Base-by-base conservation (phyloP, 2,329 filamentous ascomycete genomes). In the Paecilomyces dactylethromorphus region DNA sequence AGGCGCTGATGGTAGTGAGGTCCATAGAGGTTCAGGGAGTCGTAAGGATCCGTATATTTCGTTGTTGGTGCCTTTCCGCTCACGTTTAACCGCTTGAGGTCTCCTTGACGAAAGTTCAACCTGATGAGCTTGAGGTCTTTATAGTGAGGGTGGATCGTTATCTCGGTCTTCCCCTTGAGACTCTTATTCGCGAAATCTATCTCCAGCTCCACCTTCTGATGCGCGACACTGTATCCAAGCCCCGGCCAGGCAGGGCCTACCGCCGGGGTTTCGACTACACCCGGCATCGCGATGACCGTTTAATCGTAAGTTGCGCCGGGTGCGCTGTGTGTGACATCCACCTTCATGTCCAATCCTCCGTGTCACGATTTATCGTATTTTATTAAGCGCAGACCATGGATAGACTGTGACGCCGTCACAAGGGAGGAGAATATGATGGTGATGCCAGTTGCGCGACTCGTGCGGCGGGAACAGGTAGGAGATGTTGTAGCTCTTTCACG, bases 131-230 rank as follows among this genome's bases (percentile, higher is more conserved):
- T 79, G 56, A 88, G 74, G 32, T 85, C 79, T 61, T 79, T 78
- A 60, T 79, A 76, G 59, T 82, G 79, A 21, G 86, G 86, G 65
- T 89, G 87, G 57, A 97, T 85, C 31, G 87, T 89, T 65, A 99
- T 89, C 65, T 92, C 88, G 8, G 90, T 91, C 63, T 84, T 88
- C 55, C 94, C 94, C 61, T 84, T 87, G 68, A 97, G 78, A 68
- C 82, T 84, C 74, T 87, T 88, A 57, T 84, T 84, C 63, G 84
- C 82, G 72, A 99, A 95, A 76, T 96, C 90, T 70, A 99, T 81
- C 68, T 97, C 92, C 60, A 99, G 81, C 67, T 92, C 88, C 55
- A 99, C 87, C 72, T 90, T 90, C 76, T 97, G 93, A 76, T 92
- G 88, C 57, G 91, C 82, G 59, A 97, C 79, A 54, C 79, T 79